Percentiles rank a stretch among this genome's conserved stretches.
Conservation (phyloP, 768 basidiomycete species). For the Lyophyllum shimeji region DNA sequence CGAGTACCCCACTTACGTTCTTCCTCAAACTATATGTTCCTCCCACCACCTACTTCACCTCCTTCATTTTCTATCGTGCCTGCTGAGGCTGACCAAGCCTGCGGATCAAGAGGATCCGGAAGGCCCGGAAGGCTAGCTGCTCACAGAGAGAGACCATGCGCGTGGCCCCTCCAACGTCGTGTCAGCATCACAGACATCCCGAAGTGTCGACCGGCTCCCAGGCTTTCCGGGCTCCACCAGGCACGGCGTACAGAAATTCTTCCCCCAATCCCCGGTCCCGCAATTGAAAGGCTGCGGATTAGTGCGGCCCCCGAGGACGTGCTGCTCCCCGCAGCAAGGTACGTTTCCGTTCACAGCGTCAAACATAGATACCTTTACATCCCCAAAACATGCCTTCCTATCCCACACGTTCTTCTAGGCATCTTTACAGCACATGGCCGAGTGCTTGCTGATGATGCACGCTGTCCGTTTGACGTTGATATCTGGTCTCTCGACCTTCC, state of each 20-base stretch:
- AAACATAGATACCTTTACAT: background rate
- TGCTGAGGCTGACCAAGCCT: background rate
- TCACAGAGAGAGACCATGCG: background rate
- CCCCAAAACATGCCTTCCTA: background rate
- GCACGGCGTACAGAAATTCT: background rate
- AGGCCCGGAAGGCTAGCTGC: background rate
- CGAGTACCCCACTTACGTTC: background rate
- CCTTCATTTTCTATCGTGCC: no score
- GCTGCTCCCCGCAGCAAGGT: background rate
- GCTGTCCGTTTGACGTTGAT: slow-evolving; percentile 7
- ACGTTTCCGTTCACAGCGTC: background rate
- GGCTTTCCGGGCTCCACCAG: slow-evolving; percentile 5
- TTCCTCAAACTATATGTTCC: background rate
- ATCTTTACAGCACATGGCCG: background rate
- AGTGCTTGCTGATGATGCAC: background rate
- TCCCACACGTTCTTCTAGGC: slow-evolving; percentile 2
- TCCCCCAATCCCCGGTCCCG: slow-evolving; percentile 10
- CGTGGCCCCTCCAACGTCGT: background rate
- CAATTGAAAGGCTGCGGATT: slow-evolving; percentile 5
- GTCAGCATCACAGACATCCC: background rate
- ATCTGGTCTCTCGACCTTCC: background rate
- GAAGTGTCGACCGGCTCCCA: background rate
- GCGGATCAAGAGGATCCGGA: background rate
- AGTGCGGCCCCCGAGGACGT: slow-evolving; percentile 5
- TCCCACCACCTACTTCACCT: no score